Percentiles rank a stretch among this genome's conserved stretches.
Evolutionary conservation across 1,284 basidiomycete species (phyloP).

Genomic region (Hypsizygus ulmarius): DNA sequence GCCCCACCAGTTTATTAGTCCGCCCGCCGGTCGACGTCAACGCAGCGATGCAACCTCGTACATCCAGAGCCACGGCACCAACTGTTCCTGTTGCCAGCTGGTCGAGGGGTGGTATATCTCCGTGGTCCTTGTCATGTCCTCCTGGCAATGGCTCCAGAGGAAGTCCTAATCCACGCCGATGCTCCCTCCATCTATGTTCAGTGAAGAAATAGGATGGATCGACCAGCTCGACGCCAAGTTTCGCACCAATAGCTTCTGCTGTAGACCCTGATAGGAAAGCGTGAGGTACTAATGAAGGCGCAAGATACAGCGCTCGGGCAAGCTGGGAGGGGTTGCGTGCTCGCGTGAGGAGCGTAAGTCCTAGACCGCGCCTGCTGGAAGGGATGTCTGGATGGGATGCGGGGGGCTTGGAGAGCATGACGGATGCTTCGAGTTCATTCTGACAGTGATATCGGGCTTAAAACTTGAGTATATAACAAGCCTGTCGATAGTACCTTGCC

Average conservation of each 20-base stretch:
- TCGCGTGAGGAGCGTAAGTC: constrained; percentile 63
- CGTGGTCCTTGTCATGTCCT: constrained; percentile 19
- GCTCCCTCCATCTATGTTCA: constrained; percentile 69
- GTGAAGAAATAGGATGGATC: constrained; percentile 78
- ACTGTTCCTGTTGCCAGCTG: constrained; percentile 74
- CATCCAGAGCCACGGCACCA: constrained; percentile 78
- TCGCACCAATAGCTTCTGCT: constrained; percentile 59
- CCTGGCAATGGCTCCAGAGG: constrained; percentile 59
- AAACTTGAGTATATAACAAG: not conserved
- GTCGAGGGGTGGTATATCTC: constrained; percentile 41
- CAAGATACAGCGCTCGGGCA: constrained; percentile 65
- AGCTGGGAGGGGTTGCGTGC: constrained; percentile 75
- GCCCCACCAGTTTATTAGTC: constrained; percentile 80
- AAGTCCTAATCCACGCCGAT: constrained; percentile 65
- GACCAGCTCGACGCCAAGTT: constrained; percentile 56
- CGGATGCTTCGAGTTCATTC: constrained; percentile 78
- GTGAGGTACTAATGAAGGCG: constrained; percentile 59
- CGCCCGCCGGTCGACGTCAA: constrained; percentile 79
- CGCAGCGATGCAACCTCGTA: constrained; percentile 65
- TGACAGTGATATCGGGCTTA: constrained; percentile 24
- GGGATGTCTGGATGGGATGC: constrained; percentile 59
- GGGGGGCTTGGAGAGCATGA: constrained; percentile 77
- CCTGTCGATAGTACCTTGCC: constrained; percentile 55
- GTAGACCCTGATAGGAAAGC: constrained; percentile 65
- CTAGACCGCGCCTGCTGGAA: constrained; percentile 56